phyloP scores from a whole-genome alignment of 139 green algal species.

The Chlorella ohadii region DNA sequence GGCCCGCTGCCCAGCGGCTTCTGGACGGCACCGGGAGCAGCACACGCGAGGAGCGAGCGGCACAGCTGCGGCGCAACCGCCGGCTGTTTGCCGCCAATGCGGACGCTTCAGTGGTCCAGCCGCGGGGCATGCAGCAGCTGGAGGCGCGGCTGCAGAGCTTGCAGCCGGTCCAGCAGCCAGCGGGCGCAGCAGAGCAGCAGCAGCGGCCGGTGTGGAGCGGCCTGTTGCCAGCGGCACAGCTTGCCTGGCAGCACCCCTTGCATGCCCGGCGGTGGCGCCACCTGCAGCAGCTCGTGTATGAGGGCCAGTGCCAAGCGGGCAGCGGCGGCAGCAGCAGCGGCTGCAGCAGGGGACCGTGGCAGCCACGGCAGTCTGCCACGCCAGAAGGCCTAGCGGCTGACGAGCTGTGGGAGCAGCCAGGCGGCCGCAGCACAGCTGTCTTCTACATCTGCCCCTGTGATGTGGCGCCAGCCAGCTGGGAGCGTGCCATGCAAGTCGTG shows the following conservation, averaged over 20 bases:
- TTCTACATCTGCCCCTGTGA: slow-evolving; percentile 17
- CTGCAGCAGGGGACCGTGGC: neutral
- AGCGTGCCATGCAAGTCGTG: neutral
- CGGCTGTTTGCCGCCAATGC: neutral
- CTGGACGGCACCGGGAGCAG: neutral
- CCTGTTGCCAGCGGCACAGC: neutral
- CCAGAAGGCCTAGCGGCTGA: slow-evolving; percentile 6
- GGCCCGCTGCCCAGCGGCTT: neutral
- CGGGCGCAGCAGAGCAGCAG: neutral
- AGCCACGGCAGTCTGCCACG: neutral
- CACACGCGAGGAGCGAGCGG: neutral
- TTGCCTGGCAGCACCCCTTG: slow-evolving; percentile 22
- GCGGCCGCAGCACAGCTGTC: neutral
- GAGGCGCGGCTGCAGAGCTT: neutral
- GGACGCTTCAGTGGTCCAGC: neutral
- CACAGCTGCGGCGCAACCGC: slow-evolving; percentile 17
- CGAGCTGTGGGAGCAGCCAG: neutral
- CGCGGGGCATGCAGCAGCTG: neutral
- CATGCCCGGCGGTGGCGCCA: slow-evolving; percentile 8
- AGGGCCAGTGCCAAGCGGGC: too few species aligned
- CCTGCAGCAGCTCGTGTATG: neutral
- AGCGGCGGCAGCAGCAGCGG: neutral
- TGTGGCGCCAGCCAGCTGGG: neutral
- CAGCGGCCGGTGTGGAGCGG: neutral
- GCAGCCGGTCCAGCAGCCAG: neutral